These are phyloP conservation scores for Daucus carota DNA, from an alignment of 129 eudicot genomes.

Conservation along the genomic window DNA sequence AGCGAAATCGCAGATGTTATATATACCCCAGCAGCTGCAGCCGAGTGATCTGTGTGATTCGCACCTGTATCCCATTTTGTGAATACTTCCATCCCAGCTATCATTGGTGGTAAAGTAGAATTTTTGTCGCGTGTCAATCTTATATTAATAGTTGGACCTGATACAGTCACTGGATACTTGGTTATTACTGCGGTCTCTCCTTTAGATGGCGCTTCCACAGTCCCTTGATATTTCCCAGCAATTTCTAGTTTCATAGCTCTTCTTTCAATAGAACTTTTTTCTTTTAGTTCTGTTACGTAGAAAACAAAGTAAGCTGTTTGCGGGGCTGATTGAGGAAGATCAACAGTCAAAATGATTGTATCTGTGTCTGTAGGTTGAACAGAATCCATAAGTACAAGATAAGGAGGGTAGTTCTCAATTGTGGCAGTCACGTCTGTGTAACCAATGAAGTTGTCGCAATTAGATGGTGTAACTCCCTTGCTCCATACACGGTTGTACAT, in stretches of 20 bases:
- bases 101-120: neutral
- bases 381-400: neutral
- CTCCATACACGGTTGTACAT: slow-evolving; percentile 10
- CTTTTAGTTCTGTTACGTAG: slow-evolving; percentile 2
- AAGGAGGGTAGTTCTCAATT: slow-evolving; percentile 7
- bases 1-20: neutral
- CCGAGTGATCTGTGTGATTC: neutral
- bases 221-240: slow-evolving; percentile 1
- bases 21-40: neutral
- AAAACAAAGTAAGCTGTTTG: slow-evolving; percentile 11
- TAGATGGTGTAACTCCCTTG: neutral
- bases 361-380: neutral
- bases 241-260: neutral
- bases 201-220: neutral
- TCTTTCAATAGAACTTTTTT: neutral
- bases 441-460: neutral
- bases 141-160: slow-evolving; percentile 1
- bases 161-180: neutral
- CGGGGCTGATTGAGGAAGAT: slow-evolving; percentile 6
- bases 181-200: slow-evolving; percentile 1
- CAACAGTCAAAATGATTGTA: neutral
- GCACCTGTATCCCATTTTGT: neutral
- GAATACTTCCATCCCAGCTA: slow-evolving; percentile 10
- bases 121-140: neutral
- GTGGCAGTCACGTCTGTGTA: neutral